These are phyloP conservation scores for Albatrellus ellisii DNA, from an alignment of 768 basidiomycete species.

Conservation along the genomic window DNA sequence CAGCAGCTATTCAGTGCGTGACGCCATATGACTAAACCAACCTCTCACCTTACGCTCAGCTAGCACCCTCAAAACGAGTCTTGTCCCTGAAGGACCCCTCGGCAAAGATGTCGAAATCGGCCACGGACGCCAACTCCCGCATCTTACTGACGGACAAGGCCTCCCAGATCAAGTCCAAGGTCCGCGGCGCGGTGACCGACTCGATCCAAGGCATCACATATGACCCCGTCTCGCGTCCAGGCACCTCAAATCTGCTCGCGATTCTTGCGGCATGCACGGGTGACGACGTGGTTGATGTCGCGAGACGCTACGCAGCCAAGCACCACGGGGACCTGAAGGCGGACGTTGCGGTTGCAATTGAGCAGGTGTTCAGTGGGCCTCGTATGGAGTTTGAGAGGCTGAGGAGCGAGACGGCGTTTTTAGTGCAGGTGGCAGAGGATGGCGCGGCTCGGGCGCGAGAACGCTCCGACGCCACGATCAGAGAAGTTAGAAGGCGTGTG, in stretches of 20 bases:
- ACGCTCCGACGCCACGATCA: conserved; percentile 50
- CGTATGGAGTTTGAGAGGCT: conserved; percentile 58
- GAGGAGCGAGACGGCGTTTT: conserved; percentile 41
- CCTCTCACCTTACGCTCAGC: neutral
- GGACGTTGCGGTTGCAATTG: conserved; percentile 63
- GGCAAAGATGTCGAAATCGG: conserved; percentile 94
- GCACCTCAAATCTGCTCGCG: conserved; percentile 66
- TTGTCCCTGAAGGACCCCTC: conserved; percentile 77
- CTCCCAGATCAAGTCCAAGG: conserved; percentile 48
- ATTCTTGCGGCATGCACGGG: conserved; percentile 68
- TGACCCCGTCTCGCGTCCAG: conserved; percentile 70
- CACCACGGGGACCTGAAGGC: conserved; percentile 61
- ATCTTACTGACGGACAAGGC: conserved; percentile 75
- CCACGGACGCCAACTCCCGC: conserved; percentile 63
- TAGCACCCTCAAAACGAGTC: conserved; percentile 72
- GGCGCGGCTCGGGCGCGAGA: conserved; percentile 54
- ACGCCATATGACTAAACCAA: too few relatives aligned
- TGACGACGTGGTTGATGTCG: conserved; percentile 31
- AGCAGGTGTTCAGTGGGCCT: conserved; percentile 50
- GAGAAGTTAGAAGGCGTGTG: conserved; percentile 50
- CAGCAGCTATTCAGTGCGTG: conserved; percentile 59
- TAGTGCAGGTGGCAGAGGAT: conserved; percentile 44
- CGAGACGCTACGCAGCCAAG: conserved; percentile 35
- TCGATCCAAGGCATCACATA: conserved; percentile 63
- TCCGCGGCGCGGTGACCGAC: conserved; percentile 79